A percentile compares a stretch with the other conserved stretches of the same genome.
These are phyloP conservation scores for Penicillium cataractarum DNA, from an alignment of 495 filamentous ascomycete genomes.

Conservation along the genomic window DNA sequence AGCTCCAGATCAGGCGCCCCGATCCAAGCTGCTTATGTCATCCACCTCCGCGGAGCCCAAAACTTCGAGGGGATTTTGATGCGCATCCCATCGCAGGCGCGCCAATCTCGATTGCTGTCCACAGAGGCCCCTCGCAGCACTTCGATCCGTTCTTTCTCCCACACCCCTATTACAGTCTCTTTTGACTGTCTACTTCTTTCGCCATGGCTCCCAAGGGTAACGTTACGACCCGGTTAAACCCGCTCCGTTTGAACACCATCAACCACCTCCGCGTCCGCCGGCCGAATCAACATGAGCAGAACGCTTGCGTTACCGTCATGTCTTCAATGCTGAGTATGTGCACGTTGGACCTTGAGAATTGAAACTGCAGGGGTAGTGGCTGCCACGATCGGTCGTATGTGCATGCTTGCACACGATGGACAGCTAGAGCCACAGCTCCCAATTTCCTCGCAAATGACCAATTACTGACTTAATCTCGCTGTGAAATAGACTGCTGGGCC, in stretches of 20 bases:
- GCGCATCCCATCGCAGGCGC: slow-evolving; percentile 17
- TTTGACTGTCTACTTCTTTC: slow-evolving; percentile 32
- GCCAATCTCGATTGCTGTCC: slow-evolving; percentile 24
- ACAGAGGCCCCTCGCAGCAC: slow-evolving; percentile 20
- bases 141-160: slow-evolving; percentile 7
- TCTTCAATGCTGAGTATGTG: slow-evolving; percentile 82
- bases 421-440: background rate
- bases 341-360: background rate
- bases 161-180: slow-evolving; percentile 24
- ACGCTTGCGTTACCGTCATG: slow-evolving; percentile 86
- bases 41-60: slow-evolving; percentile 47
- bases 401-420: background rate
- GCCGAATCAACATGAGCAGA: slow-evolving; percentile 73
- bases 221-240: slow-evolving; percentile 52
- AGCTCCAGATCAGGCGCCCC: background rate
- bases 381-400: background rate
- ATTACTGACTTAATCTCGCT: slow-evolving; percentile 14
- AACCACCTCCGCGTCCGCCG: slow-evolving; percentile 79
- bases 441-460: background rate
- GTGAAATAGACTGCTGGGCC: slow-evolving; percentile 85
- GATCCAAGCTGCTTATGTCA: slow-evolving; percentile 36
- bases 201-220: slow-evolving; percentile 56
- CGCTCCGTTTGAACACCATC: slow-evolving; percentile 86
- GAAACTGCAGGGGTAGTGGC: background rate
- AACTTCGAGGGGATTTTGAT: slow-evolving; percentile 34